Evolutionary conservation across 805 yeast species (phyloP), one percentile per base, ranked within the genome.

Genomic region (Yamadazyma akitaensis): DNA sequence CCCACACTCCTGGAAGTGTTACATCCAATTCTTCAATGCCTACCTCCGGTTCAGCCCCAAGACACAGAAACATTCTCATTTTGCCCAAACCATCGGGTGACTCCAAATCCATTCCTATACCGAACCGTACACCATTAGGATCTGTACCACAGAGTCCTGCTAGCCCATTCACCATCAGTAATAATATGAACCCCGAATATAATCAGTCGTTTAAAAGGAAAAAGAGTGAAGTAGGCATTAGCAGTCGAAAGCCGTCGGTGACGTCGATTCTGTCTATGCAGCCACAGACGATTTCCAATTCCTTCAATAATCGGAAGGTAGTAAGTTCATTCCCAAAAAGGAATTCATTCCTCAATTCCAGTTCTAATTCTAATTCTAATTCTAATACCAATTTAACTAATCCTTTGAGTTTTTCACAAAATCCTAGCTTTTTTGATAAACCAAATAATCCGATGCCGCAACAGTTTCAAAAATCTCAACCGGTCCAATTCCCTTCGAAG

Each of bases 181-280:
- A 37, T 24, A 19, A 21, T 4, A 37, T 21, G 24, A 37, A 33
- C 32, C 31, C 40, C 19, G 55, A 55, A 44, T 44, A 47, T n/a
- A 60, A 55, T 40, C 69, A 65, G 54, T 70, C 60, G 43, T 71
- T 70, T 52, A 72, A 72, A 55, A 50, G 77, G n/a, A 71, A 70
- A 47, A 71, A 70, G 57, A 62, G 72, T 0, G 75, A 70, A 37
- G 50, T 64, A 17, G 65, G 58, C 45, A 43, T 51, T 5, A 42
- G 32, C 31, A 48, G 51, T 31, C 37, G 57, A 30, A 53, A 50
- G 40, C 42, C 50, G 2, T 53, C 57, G 10, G 39, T 43, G 13
- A 35, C 53, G 3, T 50, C 56, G 9, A 34, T 45, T 19, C 46
- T 49, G 16, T 43, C 53, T 6, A 43, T 47, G 34, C 53, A 49